Evolutionary conservation across 208 protist genomes (phyloP).

Genomic region (Plasmodiophora brassicae): DNA sequence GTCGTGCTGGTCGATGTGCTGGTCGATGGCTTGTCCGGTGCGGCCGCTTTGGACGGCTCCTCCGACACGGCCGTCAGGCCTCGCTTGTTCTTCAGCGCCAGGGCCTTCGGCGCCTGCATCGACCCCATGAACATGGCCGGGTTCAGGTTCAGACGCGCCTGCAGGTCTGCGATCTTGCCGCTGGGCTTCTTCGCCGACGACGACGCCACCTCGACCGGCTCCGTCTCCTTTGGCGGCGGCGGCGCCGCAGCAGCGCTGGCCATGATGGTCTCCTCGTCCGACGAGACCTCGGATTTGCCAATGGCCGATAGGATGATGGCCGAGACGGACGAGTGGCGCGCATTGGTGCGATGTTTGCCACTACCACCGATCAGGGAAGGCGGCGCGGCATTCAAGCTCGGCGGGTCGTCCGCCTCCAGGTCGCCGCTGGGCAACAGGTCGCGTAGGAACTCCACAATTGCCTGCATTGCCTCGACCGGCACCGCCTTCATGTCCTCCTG

Average conservation of each 20-base stretch:
- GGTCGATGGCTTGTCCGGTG: too few relatives aligned
- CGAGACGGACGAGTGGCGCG: neutral
- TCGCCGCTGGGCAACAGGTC: neutral
- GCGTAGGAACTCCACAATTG: neutral
- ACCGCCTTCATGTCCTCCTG: neutral
- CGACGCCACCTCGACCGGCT: neutral
- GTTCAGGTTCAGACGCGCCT: neutral
- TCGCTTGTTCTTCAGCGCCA: slow-evolving; percentile 13
- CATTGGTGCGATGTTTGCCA: neutral
- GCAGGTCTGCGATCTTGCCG: neutral
- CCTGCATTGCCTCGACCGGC: neutral
- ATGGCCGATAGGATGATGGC: neutral
- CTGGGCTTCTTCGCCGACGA: neutral
- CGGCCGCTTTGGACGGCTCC: too few relatives aligned
- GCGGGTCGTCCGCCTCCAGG: neutral
- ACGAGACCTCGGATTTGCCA: neutral
- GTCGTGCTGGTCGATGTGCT: too few relatives aligned
- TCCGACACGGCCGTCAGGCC: too few relatives aligned
- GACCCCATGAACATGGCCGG: slow-evolving; percentile 10
- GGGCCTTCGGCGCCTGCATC: neutral
- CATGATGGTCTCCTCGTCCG: neutral
- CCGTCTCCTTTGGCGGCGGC: neutral
- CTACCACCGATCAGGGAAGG: neutral
- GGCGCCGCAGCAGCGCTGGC: neutral
- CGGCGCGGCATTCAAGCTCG: neutral